Evolutionary conservation across 306 rosid genomes (phyloP), one percentile per base, ranked within the genome.

Genomic region (Casuarina equisetifolia): DNA sequence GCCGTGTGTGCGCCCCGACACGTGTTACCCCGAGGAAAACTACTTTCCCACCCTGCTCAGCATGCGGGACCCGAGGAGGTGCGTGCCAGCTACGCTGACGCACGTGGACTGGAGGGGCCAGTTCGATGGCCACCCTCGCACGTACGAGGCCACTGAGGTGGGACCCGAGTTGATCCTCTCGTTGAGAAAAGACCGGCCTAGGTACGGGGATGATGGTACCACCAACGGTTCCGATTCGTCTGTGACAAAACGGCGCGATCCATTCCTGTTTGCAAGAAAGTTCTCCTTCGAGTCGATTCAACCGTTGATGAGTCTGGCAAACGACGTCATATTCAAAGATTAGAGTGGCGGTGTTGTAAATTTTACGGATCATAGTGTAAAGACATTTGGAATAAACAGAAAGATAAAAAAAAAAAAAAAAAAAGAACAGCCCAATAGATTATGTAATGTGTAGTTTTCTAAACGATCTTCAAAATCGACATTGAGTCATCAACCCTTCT

Each of bases 11-110:
- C 70, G 63, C 2, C 25, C 3, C 32, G 49, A 89, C 85, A 59
- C 85, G 80, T 93, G 96, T 45, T 93, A 89, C 64, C 94, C 91
- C 0, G 93, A 91, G 36, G 90, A 93, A 54, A 89, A 88, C 81
- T 93, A 89, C 85, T 93, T 93, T 40, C 92, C 94, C 73, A 91
- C 97, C 76, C 92, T 93, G 9, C 69, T 93, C 2, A 76, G 75
- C 81, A 84, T 85, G 92, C 62, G 85, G 74, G 94, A 93, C 74
- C 79, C 83, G 0, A 68, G 66, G 2, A 86, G 90, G 12, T 83
- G 91, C 76, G 90, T 90, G 62, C 88, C 74, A 0, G 92, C 90
- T 4, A 93, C 97, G 50, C 92, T 93, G 50, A 93, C 94, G 10
- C 94, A 90, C 70, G 96, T 93, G 81, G 85, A 90, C 20, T 93